Conservation (phyloP, 2,329 filamentous ascomycete species). For the Grosmannia serpens region DNA sequence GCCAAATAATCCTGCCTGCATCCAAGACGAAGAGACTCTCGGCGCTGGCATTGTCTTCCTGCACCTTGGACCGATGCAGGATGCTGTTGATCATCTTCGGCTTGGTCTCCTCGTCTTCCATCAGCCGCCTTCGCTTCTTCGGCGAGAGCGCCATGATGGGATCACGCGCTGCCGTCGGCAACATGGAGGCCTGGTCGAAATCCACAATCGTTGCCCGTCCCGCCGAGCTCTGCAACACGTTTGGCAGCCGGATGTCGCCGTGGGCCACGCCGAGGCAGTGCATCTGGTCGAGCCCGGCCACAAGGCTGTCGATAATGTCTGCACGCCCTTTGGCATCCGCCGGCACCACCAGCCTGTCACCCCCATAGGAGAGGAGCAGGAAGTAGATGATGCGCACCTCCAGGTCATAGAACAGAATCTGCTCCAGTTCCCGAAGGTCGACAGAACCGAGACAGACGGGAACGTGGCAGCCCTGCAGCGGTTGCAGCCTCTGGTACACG, state of each 20-base stretch:
- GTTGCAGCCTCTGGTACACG: background rate
- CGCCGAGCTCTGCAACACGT: constrained; percentile 2
- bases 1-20: too few species aligned
- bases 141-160: too few species aligned
- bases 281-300: background rate
- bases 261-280: constrained; percentile 7
- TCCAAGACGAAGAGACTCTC: too few species aligned
- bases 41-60: too few species aligned
- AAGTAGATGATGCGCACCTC: constrained; percentile 7
- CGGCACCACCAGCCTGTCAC: background rate
- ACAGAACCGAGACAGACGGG: constrained; percentile 9
- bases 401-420: constrained; percentile 5
- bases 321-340: background rate
- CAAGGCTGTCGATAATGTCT: background rate
- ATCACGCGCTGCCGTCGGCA: too few species aligned
- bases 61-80: too few species aligned
- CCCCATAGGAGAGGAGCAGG: constrained; percentile 6
- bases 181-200: background rate
- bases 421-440: constrained; percentile 3
- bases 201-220: background rate
- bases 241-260: constrained; percentile 7
- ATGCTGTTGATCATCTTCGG: too few species aligned
- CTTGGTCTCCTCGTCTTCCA: too few species aligned
- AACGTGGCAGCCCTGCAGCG: background rate
- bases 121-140: too few species aligned